Base-by-base conservation (phyloP, 83 land plant genomes). In the Picea engelmannii region DNA sequence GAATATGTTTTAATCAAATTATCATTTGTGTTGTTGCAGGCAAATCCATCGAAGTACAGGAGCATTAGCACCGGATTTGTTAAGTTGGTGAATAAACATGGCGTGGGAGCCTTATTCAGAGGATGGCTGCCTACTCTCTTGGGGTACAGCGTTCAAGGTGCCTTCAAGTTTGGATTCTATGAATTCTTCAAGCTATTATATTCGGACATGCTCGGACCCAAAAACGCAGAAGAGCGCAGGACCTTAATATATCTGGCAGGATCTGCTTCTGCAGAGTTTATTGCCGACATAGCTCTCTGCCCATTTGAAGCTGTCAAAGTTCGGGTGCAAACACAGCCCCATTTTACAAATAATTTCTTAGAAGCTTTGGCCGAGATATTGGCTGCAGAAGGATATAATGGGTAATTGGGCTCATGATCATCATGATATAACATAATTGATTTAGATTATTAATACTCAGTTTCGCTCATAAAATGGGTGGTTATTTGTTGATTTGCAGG, bases 261-360 rank as follows among this genome's bases (percentile, higher is more conserved):
- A 10, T 87, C 90, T 6, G 90, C 90, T 18, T 89, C 90, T 5
- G 89, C 90, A 38, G 90, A 89, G 82, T 81, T 89, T 12, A n/a
- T n/a, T n/a, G n/a, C n/a, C n/a, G n/a, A n/a, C n/a, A n/a, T n/a
- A n/a, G n/a, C n/a, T n/a, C n/a, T n/a, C n/a, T n/a, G n/a, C n/a
- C n/a, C n/a, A n/a, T n/a, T n/a, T n/a, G n/a, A n/a, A n/a, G n/a
- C n/a, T n/a, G n/a, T n/a, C n/a, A n/a, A n/a, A n/a, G n/a, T n/a
- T n/a, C n/a, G n/a, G n/a, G n/a, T n/a, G n/a, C n/a, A n/a, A n/a
- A n/a, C n/a, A n/a, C n/a, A n/a, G n/a, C n/a, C n/a, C n/a, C n/a
- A n/a, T n/a, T n/a, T n/a, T n/a, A n/a, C n/a, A n/a, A n/a, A n/a
- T n/a, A n/a, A n/a, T n/a, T n/a, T n/a, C n/a, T n/a, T n/a, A n/a